phyloP scores from a whole-genome alignment of 2,329 filamentous ascomycete genomes.

The Alternaria postmessia region DNA sequence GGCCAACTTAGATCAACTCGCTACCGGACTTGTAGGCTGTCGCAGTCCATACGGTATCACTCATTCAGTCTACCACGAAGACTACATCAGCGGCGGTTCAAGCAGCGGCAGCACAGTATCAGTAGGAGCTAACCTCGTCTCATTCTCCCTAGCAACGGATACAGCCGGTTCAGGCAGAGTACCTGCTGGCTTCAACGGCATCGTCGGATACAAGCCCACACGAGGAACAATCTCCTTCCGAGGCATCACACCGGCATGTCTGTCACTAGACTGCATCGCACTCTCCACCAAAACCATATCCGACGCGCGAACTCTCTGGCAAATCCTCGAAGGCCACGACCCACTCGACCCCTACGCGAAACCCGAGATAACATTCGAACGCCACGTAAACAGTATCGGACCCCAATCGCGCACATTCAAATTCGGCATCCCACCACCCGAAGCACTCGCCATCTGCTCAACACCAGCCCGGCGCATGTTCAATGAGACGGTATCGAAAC shows the following conservation, averaged over 20 bases:
- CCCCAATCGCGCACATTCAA: slow-evolving; percentile 53
- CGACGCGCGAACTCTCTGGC: slow-evolving; percentile 61
- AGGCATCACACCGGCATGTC: slow-evolving; percentile 64
- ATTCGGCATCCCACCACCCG: slow-evolving; percentile 59
- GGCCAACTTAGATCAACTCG: slow-evolving; percentile 69
- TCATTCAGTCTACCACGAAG: slow-evolving; percentile 59
- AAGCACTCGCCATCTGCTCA: slow-evolving; percentile 55
- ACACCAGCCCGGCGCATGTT: slow-evolving; percentile 50
- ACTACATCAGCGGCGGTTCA: slow-evolving; percentile 65
- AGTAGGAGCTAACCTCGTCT: slow-evolving; percentile 62
- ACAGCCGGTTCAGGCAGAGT: slow-evolving; percentile 64
- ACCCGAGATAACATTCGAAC: slow-evolving; percentile 43
- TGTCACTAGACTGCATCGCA: slow-evolving; percentile 66
- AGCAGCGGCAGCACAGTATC: slow-evolving; percentile 65
- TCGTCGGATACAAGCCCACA: slow-evolving; percentile 62
- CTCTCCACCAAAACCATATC: slow-evolving; percentile 60
- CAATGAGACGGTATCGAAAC: slow-evolving; percentile 37
- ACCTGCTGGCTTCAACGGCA: slow-evolving; percentile 62
- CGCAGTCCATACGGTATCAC: slow-evolving; percentile 66
- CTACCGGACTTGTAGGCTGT: slow-evolving; percentile 67
- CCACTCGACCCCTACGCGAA: slow-evolving; percentile 62
- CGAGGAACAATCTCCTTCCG: slow-evolving; percentile 60
- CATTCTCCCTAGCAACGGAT: slow-evolving; percentile 66
- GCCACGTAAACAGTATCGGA: slow-evolving; percentile 46
- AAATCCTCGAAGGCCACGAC: slow-evolving; percentile 58